phyloP scores from a whole-genome alignment of 73 alveolate genomes.

The Paramecium sonneborni region DNA sequence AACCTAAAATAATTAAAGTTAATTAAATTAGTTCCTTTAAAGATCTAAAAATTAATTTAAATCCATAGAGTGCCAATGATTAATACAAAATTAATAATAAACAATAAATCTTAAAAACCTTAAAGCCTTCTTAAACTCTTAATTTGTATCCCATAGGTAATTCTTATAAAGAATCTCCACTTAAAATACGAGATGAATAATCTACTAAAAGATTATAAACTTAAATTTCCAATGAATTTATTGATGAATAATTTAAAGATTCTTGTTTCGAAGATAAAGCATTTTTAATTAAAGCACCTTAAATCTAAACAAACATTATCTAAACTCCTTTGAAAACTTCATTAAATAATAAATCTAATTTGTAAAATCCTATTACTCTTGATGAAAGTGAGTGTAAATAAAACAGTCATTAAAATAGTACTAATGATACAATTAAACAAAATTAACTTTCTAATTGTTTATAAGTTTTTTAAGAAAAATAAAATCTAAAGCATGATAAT shows the following conservation, averaged over 20 bases:
- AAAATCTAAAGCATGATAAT: background rate
- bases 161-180: background rate
- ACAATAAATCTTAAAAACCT: background rate
- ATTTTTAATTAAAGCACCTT: background rate
- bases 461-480: background rate
- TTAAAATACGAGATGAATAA: background rate
- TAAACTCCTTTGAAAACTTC: background rate
- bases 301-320: background rate
- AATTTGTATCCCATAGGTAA: background rate
- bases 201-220: background rate
- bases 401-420: background rate
- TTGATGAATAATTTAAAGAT: background rate
- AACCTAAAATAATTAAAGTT: background rate
- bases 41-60: background rate
- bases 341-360: background rate
- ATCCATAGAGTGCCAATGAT: background rate
- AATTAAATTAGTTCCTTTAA: background rate
- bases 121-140: background rate
- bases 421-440: slow-evolving; percentile 12
- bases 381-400: slow-evolving; percentile 10
- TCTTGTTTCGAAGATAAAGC: background rate
- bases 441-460: background rate
- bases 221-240: background rate
- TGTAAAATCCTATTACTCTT: background rate
- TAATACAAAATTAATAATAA: background rate